A percentile compares a stretch with the other conserved stretches of the same genome.
These are phyloP conservation scores for Starmerella ratchasimensis DNA, from an alignment of 805 yeast genomes.

Conservation along the genomic window DNA sequence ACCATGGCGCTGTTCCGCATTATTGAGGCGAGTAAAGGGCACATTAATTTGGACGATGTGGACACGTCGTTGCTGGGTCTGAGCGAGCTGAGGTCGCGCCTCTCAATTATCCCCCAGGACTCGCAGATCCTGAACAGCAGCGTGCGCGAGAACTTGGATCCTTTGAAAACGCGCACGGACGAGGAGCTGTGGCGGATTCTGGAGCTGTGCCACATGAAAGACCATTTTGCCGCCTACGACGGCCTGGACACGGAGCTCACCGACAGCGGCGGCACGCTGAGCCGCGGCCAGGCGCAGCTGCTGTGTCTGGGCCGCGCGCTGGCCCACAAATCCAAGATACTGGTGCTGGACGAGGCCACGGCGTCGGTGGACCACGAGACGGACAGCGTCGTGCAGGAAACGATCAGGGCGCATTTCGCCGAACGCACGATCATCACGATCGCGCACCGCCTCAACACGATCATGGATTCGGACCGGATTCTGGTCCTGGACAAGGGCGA, in stretches of 20 bases:
- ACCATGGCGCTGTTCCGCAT: conserved; percentile 74
- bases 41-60: conserved; percentile 58
- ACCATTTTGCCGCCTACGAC: conserved; percentile 43
- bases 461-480: conserved; percentile 64
- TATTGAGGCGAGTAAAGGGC: conserved; percentile 59
- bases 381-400: conserved; percentile 59
- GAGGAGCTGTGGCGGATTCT: conserved; percentile 66
- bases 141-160: conserved; percentile 75
- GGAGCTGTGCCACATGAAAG: conserved; percentile 63
- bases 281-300: conserved; percentile 72
- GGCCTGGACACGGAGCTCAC: conserved; percentile 40
- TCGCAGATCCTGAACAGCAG: conserved; percentile 86
- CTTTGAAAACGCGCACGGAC: conserved; percentile 51
- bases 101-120: conserved; percentile 87
- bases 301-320: conserved; percentile 69
- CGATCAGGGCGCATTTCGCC: conserved; percentile 51
- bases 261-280: conserved; percentile 66
- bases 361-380: conserved; percentile 76
- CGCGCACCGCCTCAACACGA: conserved; percentile 72
- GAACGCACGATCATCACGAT: conserved; percentile 67
- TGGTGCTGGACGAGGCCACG: conserved; percentile 67
- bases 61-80: conserved; percentile 58
- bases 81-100: conserved; percentile 56
- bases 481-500: conserved; percentile 57
- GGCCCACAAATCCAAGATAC: conserved; percentile 50